Evolutionary conservation across 2,329 filamentous ascomycete species (phyloP), one percentile per base, ranked within the genome.

Genomic region (Sporothrix euskadiensis): DNA sequence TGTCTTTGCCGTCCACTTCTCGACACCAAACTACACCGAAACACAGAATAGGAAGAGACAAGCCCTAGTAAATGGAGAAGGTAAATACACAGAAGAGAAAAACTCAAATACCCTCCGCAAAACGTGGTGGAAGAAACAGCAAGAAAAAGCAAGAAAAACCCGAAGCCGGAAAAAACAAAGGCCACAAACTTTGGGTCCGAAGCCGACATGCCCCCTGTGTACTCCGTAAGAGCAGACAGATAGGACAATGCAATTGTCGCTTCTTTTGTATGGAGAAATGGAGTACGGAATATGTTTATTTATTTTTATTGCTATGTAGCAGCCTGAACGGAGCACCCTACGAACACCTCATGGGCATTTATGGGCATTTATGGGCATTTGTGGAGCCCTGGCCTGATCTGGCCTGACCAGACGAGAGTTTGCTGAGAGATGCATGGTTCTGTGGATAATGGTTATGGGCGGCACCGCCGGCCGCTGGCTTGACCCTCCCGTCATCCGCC

Each of bases 301-400:
- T 44, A 1, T 44, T 44, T 44, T 44, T 44, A 44, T 57, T 4
- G 35, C 22, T 41, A 41, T 32, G 59, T 14, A n/a, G 59, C n/a
- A 41, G 1, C 2, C 3, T 12, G 32, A 7, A 41, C 35, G 35
- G 59, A 57, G 26, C 41, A 44, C 6, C 12, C 41, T 35, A 44
- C 41, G 41, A 44, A 44, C 54, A 32, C 12, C 26, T 57, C 5
- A 32, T 32, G 26, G 12, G 10, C 54, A 16, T 32, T 5, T 16
- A 32, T 57, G 26, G 26, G 26, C 26, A 26, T 26, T 57, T 7
- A 32, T 32, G 26, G 12, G 10, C 54, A 16, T 32, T 5, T 16
- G 16, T 57, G 54, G 54, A 57, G 59, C 59, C 19, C 59, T 63
- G 35, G 59, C 16, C 35, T 57, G 56, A 57, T 41, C n/a, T 65